Evolutionary conservation across 2,329 filamentous ascomycete species (phyloP), one percentile per base, ranked within the genome.

Genomic region (Beauveria medogensis): DNA sequence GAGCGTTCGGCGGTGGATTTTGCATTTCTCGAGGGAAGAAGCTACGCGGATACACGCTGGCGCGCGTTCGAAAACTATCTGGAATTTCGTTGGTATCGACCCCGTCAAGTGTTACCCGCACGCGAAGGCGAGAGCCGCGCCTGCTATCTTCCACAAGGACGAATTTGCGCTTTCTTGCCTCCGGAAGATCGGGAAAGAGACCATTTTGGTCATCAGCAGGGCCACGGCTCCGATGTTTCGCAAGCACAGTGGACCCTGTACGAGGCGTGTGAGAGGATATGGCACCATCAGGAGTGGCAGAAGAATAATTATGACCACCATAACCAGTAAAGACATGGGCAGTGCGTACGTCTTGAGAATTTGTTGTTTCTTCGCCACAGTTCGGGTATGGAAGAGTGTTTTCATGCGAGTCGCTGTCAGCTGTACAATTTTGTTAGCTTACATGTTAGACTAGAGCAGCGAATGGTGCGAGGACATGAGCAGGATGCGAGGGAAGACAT

Each of bases 21-120:
- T 93, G 91, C 91, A 96, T 96, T 76, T 97, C 91, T 48, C 91
- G 86, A 1, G 92, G 91, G 71, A 94, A 96, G 76, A 93, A 97
- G 61, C 90, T 92, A 53, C 92, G 88, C 9, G 92, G 93, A 69
- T 88, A 97, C 2, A 97, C 92, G 10, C 90, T 91, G 68, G 93
- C 93, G 60, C 84, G 86, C 75, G 92, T 92, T 66, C 93, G 90
- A 77, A 96, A 97, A 18, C 91, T 94, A 73, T 97, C 93, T 1
- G 93, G 93, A 70, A 97, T 96, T 74, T 97, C 93, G 69, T 92
- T 89, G 78, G 94, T 95, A 72, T 97, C 89, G 67, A 97, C 92
- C 50, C 88, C 87, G 70, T 97, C 91, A n/a, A 99, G 85, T 64
- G 90, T 94, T 56, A 97, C 92, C 64, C 92, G 89, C 51, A 97